These are phyloP conservation scores for Penicillium antarcticum DNA, from an alignment of 495 filamentous ascomycete genomes.

Conservation along the genomic window DNA sequence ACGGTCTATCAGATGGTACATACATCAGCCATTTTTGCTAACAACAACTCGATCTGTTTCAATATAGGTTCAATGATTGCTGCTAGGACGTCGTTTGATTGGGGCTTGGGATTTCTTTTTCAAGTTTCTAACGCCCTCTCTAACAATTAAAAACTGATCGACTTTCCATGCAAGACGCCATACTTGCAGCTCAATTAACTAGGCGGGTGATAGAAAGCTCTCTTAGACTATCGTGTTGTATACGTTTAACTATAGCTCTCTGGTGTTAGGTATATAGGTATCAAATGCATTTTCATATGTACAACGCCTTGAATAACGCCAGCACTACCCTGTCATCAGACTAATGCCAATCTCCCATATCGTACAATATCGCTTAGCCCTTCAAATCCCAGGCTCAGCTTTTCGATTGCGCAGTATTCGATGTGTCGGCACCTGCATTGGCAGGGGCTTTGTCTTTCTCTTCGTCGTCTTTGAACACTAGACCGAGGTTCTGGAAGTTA, in stretches of 20 bases:
- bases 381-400: background rate
- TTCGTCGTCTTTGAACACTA: constrained; percentile 53
- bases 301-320: constrained; percentile 21
- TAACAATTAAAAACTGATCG: too few species aligned
- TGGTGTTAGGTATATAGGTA: background rate
- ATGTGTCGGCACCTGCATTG: background rate
- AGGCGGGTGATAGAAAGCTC: too few species aligned
- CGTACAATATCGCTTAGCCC: constrained; percentile 19
- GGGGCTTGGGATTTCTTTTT: too few species aligned
- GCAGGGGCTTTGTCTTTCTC: constrained; percentile 2
- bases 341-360: constrained; percentile 4
- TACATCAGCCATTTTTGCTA: too few species aligned
- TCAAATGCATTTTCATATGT: constrained; percentile 18
- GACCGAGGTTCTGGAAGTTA: constrained; percentile 88
- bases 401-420: constrained; percentile 6
- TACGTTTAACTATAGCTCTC: background rate
- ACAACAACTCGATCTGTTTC: too few species aligned
- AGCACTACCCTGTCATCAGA: constrained; percentile 2
- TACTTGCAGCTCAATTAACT: too few species aligned
- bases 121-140: too few species aligned
- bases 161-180: too few species aligned
- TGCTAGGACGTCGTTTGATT: too few species aligned
- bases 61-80: too few species aligned
- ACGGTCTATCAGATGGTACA: background rate
- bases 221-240: background rate